Percentiles rank a stretch among this genome's conserved stretches.
Conservation (phyloP, 129 eudicot species). For the Glebionis coronaria region DNA sequence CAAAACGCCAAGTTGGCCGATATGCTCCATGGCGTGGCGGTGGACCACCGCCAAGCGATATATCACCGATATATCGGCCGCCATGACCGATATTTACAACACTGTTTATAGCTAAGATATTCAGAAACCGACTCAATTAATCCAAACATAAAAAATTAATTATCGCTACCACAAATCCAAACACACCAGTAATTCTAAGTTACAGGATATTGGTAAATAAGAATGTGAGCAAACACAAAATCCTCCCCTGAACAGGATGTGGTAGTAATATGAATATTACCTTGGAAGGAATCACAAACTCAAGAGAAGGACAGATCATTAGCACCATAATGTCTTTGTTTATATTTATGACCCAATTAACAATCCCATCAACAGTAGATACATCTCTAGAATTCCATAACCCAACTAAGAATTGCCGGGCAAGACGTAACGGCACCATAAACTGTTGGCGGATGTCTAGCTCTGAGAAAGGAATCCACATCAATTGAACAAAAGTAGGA, state of each 20-base stretch:
- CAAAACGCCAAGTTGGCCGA: too few species aligned
- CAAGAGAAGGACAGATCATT: conserved; percentile 56
- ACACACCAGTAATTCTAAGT: background rate
- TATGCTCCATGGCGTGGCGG: too few species aligned
- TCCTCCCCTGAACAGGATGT: too few species aligned
- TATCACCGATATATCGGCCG: too few species aligned
- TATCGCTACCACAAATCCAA: background rate
- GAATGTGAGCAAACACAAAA: background rate
- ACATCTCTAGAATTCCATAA: conserved; percentile 47
- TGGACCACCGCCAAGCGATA: too few species aligned
- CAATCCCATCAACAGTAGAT: conserved; percentile 22
- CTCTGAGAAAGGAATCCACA: conserved; percentile 88
- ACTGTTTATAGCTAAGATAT: background rate
- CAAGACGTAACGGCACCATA: conserved; percentile 40
- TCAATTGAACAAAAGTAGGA: conserved; percentile 69
- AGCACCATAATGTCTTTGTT: conserved; percentile 57
- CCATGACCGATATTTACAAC: too few species aligned
- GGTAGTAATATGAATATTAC: conserved; percentile 36
- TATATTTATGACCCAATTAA: conserved; percentile 29
- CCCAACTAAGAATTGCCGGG: conserved; percentile 37
- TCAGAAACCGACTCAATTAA: background rate
- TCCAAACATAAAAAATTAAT: background rate
- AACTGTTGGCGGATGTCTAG: conserved; percentile 56
- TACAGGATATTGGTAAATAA: too few species aligned
- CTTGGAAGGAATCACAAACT: conserved; percentile 52